Base-by-base conservation (phyloP, 179 eudicot species). In the Heliamphora pulchella region DNA sequence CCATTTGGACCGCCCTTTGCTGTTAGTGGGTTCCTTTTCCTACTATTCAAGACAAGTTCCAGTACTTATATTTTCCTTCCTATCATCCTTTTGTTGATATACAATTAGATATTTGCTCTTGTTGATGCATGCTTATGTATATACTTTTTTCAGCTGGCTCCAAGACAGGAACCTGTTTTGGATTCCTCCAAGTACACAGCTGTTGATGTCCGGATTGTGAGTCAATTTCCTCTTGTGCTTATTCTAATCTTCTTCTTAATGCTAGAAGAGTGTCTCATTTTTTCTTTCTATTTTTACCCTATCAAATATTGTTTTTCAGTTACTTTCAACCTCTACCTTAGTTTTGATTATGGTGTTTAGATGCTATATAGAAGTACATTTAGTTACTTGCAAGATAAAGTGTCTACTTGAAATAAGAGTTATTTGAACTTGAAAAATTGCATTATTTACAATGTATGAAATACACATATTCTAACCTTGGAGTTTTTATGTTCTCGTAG, bases 121-220 rank as follows among this genome's bases (percentile, higher is more conserved):
- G 22, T 70, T 70, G 63, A 41, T 20, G 20, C 9, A 14, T 20
- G 18, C 76, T 14, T 48, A 61, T 17, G 31, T 18, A n/a, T 77
- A 0, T 63, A 48, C 13, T 18, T 22, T 61, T 31, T 79, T 1
- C 88, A 93, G 96, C 84, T 91, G 81, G 94, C 94, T 81, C 91
- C 91, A 11, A 88, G 94, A 74, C 94, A 78, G 77, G 98, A 93
- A 81, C 97, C 94, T 83, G 86, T 83, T 57, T 76, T 75, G 50
- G 98, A 94, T 83, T 81, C 97, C 17, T 74, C 90, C 64, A 93
- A 91, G 87, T 93, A 90, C 83, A 87, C 97, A 77, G 92, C 98
- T 76, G 94, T 87, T 66, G 98, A 93, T 90, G 98, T 94, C 82
- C 97, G 98, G 83, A 90, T 94, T 80, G 98, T 94, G 78, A 90